A percentile compares a stretch with the other conserved stretches of the same genome.
Evolutionary conservation across 805 yeast species (phyloP).

Genomic region (Blastobotrys chiropterorum): DNA sequence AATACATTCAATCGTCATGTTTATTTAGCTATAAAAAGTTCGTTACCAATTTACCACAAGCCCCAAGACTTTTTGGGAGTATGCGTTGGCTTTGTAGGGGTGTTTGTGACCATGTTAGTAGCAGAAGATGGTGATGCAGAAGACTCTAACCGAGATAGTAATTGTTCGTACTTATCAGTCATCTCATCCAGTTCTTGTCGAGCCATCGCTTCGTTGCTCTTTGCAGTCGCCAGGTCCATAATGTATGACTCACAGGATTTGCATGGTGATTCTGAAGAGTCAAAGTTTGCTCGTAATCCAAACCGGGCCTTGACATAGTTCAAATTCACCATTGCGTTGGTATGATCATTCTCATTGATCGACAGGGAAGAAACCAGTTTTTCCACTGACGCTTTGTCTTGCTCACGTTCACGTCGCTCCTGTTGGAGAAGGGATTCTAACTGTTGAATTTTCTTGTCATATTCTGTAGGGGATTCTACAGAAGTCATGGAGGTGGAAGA

Average conservation of each 20-base stretch:
- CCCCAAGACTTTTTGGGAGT: constrained; percentile 2
- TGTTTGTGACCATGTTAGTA: background rate
- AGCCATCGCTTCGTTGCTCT: constrained; percentile 27
- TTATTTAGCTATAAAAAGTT: too few species aligned
- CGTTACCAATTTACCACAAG: background rate
- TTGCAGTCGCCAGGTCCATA: constrained; percentile 26
- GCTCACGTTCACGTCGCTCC: constrained; percentile 15
- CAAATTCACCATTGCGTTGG: background rate
- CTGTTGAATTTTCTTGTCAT: constrained; percentile 1
- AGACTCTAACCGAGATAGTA: background rate
- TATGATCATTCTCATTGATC: background rate
- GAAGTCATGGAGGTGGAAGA: constrained; percentile 2
- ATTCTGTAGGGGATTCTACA: constrained; percentile 4
- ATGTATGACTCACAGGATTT: constrained; percentile 24
- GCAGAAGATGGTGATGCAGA: too few species aligned
- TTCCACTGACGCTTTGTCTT: background rate
- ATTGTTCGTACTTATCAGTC: constrained; percentile 17
- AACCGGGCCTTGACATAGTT: constrained; percentile 2
- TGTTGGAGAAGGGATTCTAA: constrained; percentile 8
- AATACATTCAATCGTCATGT: too few species aligned
- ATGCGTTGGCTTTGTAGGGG: background rate
- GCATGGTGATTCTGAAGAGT: constrained; percentile 8
- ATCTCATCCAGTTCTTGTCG: constrained; percentile 26
- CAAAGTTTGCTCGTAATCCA: background rate
- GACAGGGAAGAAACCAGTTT: background rate